A percentile compares a stretch with the other conserved stretches of the same genome.
These are phyloP conservation scores for Geotrichum phurueaensis DNA, from an alignment of 1,139 yeast species.

Conservation along the genomic window DNA sequence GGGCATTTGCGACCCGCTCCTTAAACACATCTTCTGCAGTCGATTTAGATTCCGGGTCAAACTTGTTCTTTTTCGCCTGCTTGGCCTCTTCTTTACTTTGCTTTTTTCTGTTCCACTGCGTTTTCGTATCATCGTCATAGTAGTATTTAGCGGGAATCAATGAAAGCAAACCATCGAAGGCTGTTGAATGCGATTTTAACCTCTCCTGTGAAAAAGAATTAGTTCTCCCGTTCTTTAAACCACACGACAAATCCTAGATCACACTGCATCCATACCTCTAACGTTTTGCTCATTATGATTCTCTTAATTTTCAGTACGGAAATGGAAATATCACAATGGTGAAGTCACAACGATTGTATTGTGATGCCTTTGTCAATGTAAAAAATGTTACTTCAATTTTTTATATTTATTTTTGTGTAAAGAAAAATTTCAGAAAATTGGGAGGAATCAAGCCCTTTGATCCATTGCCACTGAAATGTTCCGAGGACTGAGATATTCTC, in stretches of 20 bases:
- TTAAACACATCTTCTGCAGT: conserved; percentile 63
- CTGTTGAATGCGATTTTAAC: conserved; percentile 73
- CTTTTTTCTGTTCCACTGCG: conserved; percentile 87
- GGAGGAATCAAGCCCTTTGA: neutral
- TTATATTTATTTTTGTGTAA: neutral
- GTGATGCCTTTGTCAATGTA: neutral
- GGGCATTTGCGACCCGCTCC: conserved; percentile 20
- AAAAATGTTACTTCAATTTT: neutral
- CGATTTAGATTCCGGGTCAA: conserved; percentile 62
- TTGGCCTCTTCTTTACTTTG: conserved; percentile 55
- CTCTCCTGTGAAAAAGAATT: conserved; percentile 51
- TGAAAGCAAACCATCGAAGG: conserved; percentile 85
- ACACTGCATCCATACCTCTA: conserved; percentile 23
- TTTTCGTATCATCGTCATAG: conserved; percentile 62
- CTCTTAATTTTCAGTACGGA: neutral
- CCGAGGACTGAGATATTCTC: conserved; percentile 6
- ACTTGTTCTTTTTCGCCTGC: conserved; percentile 59
- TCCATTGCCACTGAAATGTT: neutral
- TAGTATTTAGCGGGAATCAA: conserved; percentile 91
- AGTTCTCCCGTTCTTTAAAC: neutral
- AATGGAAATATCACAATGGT: neutral
- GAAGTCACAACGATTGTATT: neutral
- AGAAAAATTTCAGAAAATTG: neutral
- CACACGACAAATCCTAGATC: neutral
- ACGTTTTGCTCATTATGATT: conserved; percentile 27